Percentiles rank a stretch among this genome's conserved stretches.
These are phyloP conservation scores for Aspergillus chevalieri DNA, from an alignment of 2,329 filamentous ascomycete genomes.

Conservation along the genomic window DNA sequence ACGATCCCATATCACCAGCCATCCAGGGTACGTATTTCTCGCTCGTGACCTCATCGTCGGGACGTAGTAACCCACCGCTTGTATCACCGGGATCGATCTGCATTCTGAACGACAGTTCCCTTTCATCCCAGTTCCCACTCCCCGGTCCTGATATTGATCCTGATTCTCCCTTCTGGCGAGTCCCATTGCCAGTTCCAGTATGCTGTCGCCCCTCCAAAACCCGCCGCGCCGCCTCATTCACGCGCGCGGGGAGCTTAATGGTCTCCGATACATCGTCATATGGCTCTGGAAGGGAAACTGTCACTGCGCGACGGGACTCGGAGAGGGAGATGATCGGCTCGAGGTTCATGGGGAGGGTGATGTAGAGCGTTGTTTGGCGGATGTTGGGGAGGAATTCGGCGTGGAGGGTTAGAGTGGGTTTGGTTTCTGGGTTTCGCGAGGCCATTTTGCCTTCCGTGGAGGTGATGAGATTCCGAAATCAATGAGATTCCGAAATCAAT, in stretches of 20 bases:
- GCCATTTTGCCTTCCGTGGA: no score
- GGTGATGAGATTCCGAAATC: no score
- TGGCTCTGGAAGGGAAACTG: constrained; percentile 29
- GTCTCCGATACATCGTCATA: constrained; percentile 25
- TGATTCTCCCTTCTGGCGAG: background rate
- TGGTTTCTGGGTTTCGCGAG: no score
- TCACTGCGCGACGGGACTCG: constrained; percentile 29
- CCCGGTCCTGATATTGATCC: constrained; percentile 19
- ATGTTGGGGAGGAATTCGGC: constrained; percentile 58
- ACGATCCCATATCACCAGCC: constrained; percentile 30
- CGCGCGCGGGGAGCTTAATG: constrained; percentile 44
- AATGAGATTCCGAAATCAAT: no score
- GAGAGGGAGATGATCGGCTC: constrained; percentile 24
- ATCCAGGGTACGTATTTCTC: constrained; percentile 32
- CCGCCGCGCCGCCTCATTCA: constrained; percentile 22
- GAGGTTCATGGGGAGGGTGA: constrained; percentile 36
- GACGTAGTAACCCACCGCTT: background rate
- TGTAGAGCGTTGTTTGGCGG: constrained; percentile 53
- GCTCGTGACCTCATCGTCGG: constrained; percentile 20
- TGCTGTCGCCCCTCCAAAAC: constrained; percentile 9
- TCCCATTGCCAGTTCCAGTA: constrained; percentile 2
- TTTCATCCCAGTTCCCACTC: no score
- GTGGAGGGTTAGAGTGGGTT: constrained; percentile 39
- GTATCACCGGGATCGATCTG: constrained; percentile 37
- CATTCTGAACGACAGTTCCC: constrained; percentile 50